Conservation (phyloP, 2,329 filamentous ascomycete species). For the Fusarium brachygibbosum region DNA sequence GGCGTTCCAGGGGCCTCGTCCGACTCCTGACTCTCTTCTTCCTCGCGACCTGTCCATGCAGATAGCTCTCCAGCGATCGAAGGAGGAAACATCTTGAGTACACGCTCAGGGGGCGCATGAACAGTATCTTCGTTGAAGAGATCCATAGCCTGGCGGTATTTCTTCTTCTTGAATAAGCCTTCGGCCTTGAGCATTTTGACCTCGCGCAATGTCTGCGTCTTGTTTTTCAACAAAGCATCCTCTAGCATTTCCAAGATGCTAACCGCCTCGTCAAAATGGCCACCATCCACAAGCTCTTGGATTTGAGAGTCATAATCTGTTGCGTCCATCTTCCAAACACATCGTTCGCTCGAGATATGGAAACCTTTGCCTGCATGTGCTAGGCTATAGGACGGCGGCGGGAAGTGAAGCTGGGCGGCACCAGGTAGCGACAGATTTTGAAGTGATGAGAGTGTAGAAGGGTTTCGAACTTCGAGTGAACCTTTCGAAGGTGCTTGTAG, state of each 20-base stretch:
- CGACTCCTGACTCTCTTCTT: conserved; percentile 51
- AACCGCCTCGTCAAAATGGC: conserved; percentile 89
- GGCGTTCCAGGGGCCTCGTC: conserved; percentile 54
- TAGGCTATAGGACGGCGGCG: conserved; percentile 92
- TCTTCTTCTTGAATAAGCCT: conserved; percentile 82
- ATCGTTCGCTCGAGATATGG: conserved; percentile 89
- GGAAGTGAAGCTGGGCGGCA: conserved; percentile 88
- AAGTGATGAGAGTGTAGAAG: conserved; percentile 88
- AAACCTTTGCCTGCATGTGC: conserved; percentile 97
- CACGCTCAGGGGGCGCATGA: conserved; percentile 87
- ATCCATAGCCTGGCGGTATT: conserved; percentile 88
- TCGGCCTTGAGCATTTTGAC: conserved; percentile 95
- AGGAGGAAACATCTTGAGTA: conserved; percentile 86
- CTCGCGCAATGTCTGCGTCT: conserved; percentile 82
- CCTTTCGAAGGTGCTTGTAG: conserved; percentile 87
- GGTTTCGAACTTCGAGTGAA: conserved; percentile 89
- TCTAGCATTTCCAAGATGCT: conserved; percentile 91
- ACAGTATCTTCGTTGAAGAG: conserved; percentile 88
- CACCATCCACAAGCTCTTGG: conserved; percentile 80
- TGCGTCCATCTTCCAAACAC: conserved; percentile 96
- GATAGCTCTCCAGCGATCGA: conserved; percentile 87
- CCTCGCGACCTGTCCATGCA: conserved; percentile 60
- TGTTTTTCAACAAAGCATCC: conserved; percentile 88
- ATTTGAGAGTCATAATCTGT: conserved; percentile 93
- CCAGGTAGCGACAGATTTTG: conserved; percentile 87